Conservation (phyloP, 2,329 filamentous ascomycete species). For the Ascochyta koolunga region DNA sequence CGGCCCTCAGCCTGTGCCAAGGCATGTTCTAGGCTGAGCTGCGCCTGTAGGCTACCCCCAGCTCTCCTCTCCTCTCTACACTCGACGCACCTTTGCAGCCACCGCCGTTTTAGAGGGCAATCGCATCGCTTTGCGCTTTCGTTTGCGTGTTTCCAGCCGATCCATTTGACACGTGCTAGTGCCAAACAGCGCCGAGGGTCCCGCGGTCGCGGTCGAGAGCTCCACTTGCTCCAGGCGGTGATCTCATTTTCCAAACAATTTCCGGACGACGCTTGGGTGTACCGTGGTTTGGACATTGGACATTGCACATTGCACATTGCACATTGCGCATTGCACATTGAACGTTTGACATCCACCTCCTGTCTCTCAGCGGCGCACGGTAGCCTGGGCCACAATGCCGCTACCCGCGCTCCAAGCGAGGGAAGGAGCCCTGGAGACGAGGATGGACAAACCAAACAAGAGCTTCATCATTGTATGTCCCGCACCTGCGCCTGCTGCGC, state of each 20-base stretch:
- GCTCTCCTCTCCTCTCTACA: constrained; percentile 3
- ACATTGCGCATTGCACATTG: constrained; percentile 9
- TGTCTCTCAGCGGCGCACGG: constrained; percentile 4
- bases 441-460: constrained; percentile 30
- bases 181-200: constrained; percentile 23
- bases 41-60: constrained; percentile 21
- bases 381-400: constrained; percentile 30
- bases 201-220: constrained; percentile 24
- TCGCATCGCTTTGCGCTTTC: constrained; percentile 2
- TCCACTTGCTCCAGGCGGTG: constrained; percentile 31
- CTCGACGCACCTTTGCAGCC: constrained; percentile 5
- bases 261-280: constrained; percentile 13
- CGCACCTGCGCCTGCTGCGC: background rate
- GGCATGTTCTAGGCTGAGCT: constrained; percentile 28
- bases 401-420: constrained; percentile 32
- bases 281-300: background rate
- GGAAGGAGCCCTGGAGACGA: constrained; percentile 28
- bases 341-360: no score
- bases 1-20: constrained; percentile 31
- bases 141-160: constrained; percentile 9
- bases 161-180: constrained; percentile 24
- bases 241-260: constrained; percentile 33
- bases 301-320: constrained; percentile 17
- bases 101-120: constrained; percentile 8
- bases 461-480: constrained; percentile 39